These are phyloP conservation scores for Yarrowia bubula DNA, from an alignment of 805 yeast species.

Conservation along the genomic window DNA sequence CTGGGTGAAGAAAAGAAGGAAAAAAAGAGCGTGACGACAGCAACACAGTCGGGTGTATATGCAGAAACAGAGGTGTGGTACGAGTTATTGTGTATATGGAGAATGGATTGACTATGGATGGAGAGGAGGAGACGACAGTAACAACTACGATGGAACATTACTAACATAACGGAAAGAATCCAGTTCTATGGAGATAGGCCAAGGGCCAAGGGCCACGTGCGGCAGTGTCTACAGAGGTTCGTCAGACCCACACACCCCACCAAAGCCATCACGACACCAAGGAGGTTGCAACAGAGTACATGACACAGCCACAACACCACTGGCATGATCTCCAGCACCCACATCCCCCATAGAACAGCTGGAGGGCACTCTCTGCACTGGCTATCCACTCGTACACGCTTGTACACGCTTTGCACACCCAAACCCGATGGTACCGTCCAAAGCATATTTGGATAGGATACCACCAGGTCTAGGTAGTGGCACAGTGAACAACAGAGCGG, in stretches of 20 bases:
- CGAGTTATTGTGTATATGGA: constrained; percentile 3
- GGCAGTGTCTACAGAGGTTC: neutral
- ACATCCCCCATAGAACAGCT: neutral
- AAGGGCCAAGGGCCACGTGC: neutral
- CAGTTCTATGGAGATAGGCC: neutral
- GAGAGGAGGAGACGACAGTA: neutral
- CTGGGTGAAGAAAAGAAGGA: neutral
- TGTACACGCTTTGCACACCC: neutral
- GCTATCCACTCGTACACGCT: too few relatives aligned
- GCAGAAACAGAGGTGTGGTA: neutral
- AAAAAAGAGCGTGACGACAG: constrained; percentile 21
- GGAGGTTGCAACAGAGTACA: constrained; percentile 19
- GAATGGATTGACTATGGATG: constrained; percentile 11
- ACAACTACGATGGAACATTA: neutral
- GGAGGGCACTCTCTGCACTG: neutral
- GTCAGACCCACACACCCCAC: neutral
- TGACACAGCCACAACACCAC: neutral
- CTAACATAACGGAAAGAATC: neutral
- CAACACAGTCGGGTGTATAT: constrained; percentile 11
- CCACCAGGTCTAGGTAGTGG: neutral
- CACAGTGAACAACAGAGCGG: neutral
- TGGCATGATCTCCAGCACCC: neutral
- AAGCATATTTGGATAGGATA: constrained; percentile 16
- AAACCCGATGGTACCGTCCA: constrained; percentile 1
- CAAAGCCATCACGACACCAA: neutral